Evolutionary conservation across 2,329 filamentous ascomycete genomes (phyloP).

Genomic region (Colletotrichum abscissum): DNA sequence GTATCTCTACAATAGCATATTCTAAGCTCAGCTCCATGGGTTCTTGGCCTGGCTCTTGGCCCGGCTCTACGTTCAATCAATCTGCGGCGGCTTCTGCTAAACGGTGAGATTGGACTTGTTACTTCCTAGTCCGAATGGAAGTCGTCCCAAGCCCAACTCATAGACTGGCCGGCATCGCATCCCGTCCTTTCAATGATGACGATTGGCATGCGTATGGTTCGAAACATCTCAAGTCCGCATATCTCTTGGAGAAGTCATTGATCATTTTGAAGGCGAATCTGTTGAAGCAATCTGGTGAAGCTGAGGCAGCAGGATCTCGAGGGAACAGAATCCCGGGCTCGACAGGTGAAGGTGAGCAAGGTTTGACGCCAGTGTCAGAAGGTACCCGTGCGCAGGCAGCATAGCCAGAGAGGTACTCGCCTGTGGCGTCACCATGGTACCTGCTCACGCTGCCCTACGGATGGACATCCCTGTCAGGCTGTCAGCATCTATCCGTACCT

Average conservation of each 20-base stretch:
- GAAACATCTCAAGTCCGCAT: not conserved
- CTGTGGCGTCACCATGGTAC: constrained; percentile 7
- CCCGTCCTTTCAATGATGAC: not conserved
- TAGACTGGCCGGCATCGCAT: not conserved
- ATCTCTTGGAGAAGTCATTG: not conserved
- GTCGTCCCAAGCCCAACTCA: not conserved
- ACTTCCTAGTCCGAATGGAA: not conserved
- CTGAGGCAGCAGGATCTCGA: not conserved
- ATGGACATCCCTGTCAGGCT: constrained; percentile 12
- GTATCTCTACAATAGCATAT: not conserved
- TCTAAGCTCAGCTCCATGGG: not conserved
- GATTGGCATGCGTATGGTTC: not conserved
- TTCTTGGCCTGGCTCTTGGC: not conserved
- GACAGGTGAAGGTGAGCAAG: constrained; percentile 5
- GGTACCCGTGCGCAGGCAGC: constrained; percentile 32
- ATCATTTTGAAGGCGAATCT: no score
- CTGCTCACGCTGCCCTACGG: constrained; percentile 9
- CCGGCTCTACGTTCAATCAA: not conserved
- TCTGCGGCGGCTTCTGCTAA: not conserved
- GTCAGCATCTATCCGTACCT: not conserved
- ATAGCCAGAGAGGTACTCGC: constrained; percentile 6
- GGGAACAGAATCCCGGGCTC: not conserved
- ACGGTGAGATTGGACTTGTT: not conserved
- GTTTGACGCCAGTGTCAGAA: constrained; percentile 33
- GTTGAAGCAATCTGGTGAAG: not conserved